Evolutionary conservation across 495 filamentous ascomycete species (phyloP).

Genomic region (Halenospora varia): DNA sequence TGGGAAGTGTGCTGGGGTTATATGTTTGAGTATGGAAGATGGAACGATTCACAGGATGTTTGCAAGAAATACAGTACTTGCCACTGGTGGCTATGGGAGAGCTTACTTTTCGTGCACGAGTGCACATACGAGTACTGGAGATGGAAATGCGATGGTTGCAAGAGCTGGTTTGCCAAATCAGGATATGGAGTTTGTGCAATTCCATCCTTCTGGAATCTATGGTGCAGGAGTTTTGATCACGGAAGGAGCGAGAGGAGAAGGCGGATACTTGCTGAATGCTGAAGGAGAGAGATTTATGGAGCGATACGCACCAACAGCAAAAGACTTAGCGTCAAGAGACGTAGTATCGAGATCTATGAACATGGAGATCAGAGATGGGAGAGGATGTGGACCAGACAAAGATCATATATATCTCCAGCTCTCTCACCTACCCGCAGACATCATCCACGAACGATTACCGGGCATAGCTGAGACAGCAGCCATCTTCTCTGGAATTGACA

Average conservation of each 20-base stretch:
- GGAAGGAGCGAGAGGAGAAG: constrained; percentile 24
- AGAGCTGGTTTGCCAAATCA: constrained; percentile 25
- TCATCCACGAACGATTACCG: constrained; percentile 21
- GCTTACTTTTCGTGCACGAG: constrained; percentile 23
- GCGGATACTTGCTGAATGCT: constrained; percentile 22
- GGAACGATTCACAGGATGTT: constrained; percentile 24
- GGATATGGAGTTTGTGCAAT: constrained; percentile 28
- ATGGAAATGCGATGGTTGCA: constrained; percentile 25
- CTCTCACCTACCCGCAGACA: constrained; percentile 19
- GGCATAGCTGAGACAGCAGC: constrained; percentile 24
- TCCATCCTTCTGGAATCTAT: constrained; percentile 26
- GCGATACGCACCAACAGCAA: constrained; percentile 24
- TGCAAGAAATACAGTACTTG: constrained; percentile 23
- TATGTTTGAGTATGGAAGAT: constrained; percentile 24
- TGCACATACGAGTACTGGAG: constrained; percentile 23
- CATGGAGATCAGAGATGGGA: constrained; percentile 23
- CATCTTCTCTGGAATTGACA: constrained; percentile 25
- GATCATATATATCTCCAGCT: constrained; percentile 27
- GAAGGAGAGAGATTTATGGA: constrained; percentile 27
- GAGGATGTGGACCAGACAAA: constrained; percentile 22
- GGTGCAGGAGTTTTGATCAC: constrained; percentile 24
- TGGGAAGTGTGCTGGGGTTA: constrained; percentile 16
- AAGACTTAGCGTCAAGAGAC: constrained; percentile 22
- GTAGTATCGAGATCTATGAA: constrained; percentile 24
- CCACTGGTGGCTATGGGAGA: constrained; percentile 22